Percentiles rank a stretch among this genome's conserved stretches.
These are phyloP conservation scores for Paraglomus brasilianum DNA, from an alignment of 192 early-diverging fungal genomes.

Conservation along the genomic window DNA sequence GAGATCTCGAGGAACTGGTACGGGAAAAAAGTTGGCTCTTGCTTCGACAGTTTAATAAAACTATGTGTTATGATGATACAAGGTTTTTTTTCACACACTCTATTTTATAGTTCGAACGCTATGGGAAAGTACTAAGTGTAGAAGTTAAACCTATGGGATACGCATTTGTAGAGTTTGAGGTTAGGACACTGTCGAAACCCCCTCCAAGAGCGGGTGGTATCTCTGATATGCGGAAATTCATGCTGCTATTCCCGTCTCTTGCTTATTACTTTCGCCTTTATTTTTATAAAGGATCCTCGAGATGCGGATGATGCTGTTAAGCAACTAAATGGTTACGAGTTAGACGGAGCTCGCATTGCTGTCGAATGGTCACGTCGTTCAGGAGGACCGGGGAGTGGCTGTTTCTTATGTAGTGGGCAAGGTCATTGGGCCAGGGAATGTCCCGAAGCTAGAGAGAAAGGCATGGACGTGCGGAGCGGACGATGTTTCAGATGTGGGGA, in stretches of 20 bases:
- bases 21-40: background rate
- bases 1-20: constrained; percentile 57
- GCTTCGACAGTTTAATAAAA: background rate
- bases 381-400: constrained; percentile 51
- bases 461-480: constrained; percentile 57
- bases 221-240: background rate
- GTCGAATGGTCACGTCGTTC: constrained; percentile 54
- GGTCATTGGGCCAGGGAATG: constrained; percentile 59
- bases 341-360: constrained; percentile 49
- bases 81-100: background rate
- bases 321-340: constrained; percentile 51
- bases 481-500: constrained; percentile 56
- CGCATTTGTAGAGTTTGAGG: constrained; percentile 57
- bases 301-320: constrained; percentile 54
- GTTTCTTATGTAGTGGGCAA: constrained; percentile 52
- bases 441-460: constrained; percentile 50
- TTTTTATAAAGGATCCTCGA: constrained; percentile 41
- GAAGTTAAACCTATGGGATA: constrained; percentile 55
- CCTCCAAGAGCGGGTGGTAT: background rate
- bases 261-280: background rate
- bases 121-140: constrained; percentile 48
- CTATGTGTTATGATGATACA: background rate
- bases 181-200: background rate
- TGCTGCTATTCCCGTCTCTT: background rate
- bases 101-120: constrained; percentile 48